Percentiles rank a stretch among this genome's conserved stretches.
These are phyloP conservation scores for Blastobotrys malaysiensis DNA, from an alignment of 1,139 yeast species.

Conservation along the genomic window DNA sequence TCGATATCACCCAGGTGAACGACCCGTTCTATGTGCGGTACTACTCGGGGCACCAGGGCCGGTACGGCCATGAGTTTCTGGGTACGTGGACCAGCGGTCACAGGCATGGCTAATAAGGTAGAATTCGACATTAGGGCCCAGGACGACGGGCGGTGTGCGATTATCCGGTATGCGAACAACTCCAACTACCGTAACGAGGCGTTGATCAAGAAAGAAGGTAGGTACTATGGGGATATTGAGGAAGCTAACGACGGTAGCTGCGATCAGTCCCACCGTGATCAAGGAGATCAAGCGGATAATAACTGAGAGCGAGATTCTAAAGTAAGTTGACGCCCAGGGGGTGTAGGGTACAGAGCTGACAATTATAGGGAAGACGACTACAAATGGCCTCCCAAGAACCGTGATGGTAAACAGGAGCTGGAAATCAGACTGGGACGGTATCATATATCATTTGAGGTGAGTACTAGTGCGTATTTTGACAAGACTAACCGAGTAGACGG, in stretches of 20 bases:
- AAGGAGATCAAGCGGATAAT: slow-evolving; percentile 35
- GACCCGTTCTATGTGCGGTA: slow-evolving; percentile 38
- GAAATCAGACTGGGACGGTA: slow-evolving; percentile 38
- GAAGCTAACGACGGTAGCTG: slow-evolving; percentile 21
- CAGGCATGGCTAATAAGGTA: slow-evolving; percentile 4
- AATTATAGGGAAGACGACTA: slow-evolving; percentile 35
- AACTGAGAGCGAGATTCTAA: slow-evolving; percentile 38
- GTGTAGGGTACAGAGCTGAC: slow-evolving; percentile 6
- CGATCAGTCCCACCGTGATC: slow-evolving; percentile 36
- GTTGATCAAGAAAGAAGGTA: slow-evolving; percentile 37
- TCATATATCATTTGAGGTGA: slow-evolving; percentile 35
- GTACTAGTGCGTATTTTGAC: slow-evolving; percentile 1
- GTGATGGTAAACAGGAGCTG: slow-evolving; percentile 43
- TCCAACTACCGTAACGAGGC: slow-evolving; percentile 44
- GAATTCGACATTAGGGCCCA: slow-evolving; percentile 39
- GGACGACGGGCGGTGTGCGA: slow-evolving; percentile 34
- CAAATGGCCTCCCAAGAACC: slow-evolving; percentile 40
- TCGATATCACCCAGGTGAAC: slow-evolving; percentile 10
- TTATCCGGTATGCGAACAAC: slow-evolving; percentile 42
- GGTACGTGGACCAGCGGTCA: slow-evolving; percentile 21
- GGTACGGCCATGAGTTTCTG: slow-evolving; percentile 43
- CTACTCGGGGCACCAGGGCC: slow-evolving; percentile 42
- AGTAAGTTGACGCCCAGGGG: slow-evolving; percentile 12
- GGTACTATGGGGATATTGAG: slow-evolving; percentile 4
- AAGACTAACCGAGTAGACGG: slow-evolving; percentile 24